Percentiles rank a stretch among this genome's conserved stretches.
These are phyloP conservation scores for Brassica napus DNA, from an alignment of 345 rosid species.

Conservation along the genomic window DNA sequence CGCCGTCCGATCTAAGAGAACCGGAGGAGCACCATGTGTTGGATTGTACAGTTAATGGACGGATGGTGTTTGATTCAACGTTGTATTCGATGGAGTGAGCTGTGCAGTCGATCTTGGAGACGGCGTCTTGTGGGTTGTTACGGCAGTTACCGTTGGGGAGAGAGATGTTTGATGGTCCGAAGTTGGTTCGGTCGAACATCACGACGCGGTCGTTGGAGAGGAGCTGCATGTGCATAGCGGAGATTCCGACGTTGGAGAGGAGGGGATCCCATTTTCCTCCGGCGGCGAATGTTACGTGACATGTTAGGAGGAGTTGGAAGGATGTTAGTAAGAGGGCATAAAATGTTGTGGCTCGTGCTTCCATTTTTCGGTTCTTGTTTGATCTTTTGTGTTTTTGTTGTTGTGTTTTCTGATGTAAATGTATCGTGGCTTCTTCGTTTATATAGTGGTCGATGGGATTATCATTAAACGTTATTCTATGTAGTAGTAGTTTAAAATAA, in stretches of 20 bases:
- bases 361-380: conserved; percentile 17
- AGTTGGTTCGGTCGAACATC: conserved; percentile 77
- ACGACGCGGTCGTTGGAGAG: conserved; percentile 74
- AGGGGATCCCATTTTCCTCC: conserved; percentile 40
- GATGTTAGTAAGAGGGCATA: conserved; percentile 17
- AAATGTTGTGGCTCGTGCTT: conserved; percentile 19
- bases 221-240: conserved; percentile 93
- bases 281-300: conserved; percentile 30
- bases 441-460: conserved; percentile 17
- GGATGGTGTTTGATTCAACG: conserved; percentile 47
- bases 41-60: conserved; percentile 68
- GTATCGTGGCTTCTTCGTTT: background rate
- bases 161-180: conserved; percentile 65
- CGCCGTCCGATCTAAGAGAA: conserved; percentile 55
- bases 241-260: conserved; percentile 61
- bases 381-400: background rate
- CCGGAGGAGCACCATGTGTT: conserved; percentile 92
- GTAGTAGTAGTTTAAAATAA: background rate
- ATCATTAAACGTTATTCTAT: conserved; percentile 11
- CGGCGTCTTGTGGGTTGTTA: conserved; percentile 44
- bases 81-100: conserved; percentile 81
- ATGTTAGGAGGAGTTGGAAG: conserved; percentile 27
- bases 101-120: conserved; percentile 62
- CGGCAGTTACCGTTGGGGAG: conserved; percentile 67
- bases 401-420: conserved; percentile 20